Conservation (phyloP, 2,329 filamentous ascomycete species). For the Sphaerulina vaccinii region DNA sequence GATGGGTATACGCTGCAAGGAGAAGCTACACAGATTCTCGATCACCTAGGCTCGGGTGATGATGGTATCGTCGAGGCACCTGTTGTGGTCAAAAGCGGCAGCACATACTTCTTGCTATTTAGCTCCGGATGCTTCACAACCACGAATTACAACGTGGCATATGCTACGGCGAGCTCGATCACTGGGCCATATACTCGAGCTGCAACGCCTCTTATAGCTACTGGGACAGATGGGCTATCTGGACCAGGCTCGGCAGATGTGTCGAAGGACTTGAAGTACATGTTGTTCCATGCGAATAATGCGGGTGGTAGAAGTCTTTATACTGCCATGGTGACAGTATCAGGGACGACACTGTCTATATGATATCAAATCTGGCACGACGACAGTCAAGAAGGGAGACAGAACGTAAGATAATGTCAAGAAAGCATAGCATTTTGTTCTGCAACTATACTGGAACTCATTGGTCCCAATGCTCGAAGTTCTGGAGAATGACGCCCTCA, state of each 20-base stretch:
- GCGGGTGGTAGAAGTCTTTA: conserved; percentile 28
- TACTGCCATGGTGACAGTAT: conserved; percentile 10
- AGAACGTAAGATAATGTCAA: neutral
- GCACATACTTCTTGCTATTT: conserved; percentile 40
- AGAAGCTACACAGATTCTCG: conserved; percentile 29
- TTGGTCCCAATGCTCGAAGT: conserved; percentile 48
- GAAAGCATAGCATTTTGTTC: neutral
- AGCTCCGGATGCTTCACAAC: conserved; percentile 37
- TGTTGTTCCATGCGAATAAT: conserved; percentile 37
- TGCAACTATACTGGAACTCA: neutral
- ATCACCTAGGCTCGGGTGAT: conserved; percentile 34
- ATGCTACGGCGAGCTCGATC: conserved; percentile 34
- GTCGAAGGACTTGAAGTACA: conserved; percentile 30
- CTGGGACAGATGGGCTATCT: conserved; percentile 31
- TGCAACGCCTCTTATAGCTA: conserved; percentile 28
- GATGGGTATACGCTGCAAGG: conserved; percentile 36
- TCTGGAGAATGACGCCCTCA: conserved; percentile 63
- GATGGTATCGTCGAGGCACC: conserved; percentile 38
- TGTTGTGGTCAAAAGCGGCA: conserved; percentile 28
- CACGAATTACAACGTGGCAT: conserved; percentile 36
- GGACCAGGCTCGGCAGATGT: conserved; percentile 37
- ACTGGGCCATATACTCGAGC: conserved; percentile 37
- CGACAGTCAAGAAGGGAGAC: neutral
- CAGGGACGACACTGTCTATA: conserved; percentile 9
- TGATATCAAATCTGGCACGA: too few species aligned